These are phyloP conservation scores for Rosellinia necatrix DNA, from an alignment of 2,329 filamentous ascomycete genomes.

Conservation along the genomic window DNA sequence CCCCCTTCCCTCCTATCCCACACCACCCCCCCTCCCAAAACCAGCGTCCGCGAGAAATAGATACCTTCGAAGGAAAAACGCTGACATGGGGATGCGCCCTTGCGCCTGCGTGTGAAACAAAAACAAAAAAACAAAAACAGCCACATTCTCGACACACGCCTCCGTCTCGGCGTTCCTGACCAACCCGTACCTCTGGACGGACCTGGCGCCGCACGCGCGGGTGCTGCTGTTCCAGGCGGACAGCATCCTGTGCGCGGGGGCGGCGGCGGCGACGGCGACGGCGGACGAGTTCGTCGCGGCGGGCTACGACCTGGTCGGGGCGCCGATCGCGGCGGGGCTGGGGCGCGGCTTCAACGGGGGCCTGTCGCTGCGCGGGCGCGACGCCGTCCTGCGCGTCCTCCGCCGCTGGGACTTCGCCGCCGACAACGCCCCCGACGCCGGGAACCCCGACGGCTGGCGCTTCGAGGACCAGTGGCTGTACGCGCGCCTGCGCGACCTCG, in stretches of 20 bases:
- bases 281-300: constrained; percentile 47
- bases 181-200: constrained; percentile 45
- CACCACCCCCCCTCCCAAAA: too few species aligned
- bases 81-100: too few species aligned
- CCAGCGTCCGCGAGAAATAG: too few species aligned
- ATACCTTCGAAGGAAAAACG: too few species aligned
- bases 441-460: constrained; percentile 13
- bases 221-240: constrained; percentile 48
- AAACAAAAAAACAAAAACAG: too few species aligned
- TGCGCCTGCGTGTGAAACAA: too few species aligned
- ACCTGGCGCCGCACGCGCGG: constrained; percentile 41
- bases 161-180: constrained; percentile 46
- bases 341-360: constrained; percentile 41
- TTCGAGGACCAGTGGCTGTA: constrained; percentile 44
- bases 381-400: constrained; percentile 32
- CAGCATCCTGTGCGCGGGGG: constrained; percentile 44
- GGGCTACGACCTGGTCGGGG: constrained; percentile 43
- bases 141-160: constrained; percentile 40
- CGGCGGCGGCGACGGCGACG: constrained; percentile 35
- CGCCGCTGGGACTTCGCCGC: constrained; percentile 25
- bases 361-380: constrained; percentile 40
- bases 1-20: too few species aligned
- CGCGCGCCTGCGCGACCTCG: constrained; percentile 10
- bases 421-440: constrained; percentile 29
- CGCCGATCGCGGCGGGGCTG: constrained; percentile 34